These are phyloP conservation scores for Salicornia ramosissima DNA, from an alignment of 148 eudicot species.

Conservation along the genomic window DNA sequence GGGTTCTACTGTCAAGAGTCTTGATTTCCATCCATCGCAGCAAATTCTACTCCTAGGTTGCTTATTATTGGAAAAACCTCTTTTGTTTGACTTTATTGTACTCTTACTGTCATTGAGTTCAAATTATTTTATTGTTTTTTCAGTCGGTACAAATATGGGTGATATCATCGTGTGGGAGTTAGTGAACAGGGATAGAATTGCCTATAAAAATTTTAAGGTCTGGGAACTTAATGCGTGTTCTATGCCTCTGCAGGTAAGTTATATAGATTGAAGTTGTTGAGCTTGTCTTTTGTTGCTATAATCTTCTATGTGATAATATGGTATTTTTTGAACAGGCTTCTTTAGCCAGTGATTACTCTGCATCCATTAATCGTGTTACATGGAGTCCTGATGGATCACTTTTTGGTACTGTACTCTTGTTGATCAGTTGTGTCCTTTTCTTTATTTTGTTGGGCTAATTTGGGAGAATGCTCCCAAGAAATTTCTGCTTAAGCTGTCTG, in stretches of 20 bases:
- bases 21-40: constrained; percentile 89
- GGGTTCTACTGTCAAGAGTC: constrained; percentile 84
- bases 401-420: constrained; percentile 41
- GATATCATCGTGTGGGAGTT: constrained; percentile 88
- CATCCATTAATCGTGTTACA: constrained; percentile 64
- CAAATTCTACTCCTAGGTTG: constrained; percentile 80
- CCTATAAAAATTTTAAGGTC: constrained; percentile 68
- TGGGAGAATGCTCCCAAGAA: neutral
- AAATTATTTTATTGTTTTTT: constrained; percentile 20
- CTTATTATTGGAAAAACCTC: constrained; percentile 15
- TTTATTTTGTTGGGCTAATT: neutral
- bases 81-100: neutral
- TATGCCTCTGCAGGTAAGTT: constrained; percentile 61
- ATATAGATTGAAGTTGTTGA: constrained; percentile 9
- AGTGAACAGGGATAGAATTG: constrained; percentile 64
- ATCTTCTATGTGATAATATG: constrained; percentile 6
- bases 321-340: constrained; percentile 37
- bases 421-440: constrained; percentile 11
- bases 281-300: neutral
- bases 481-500: neutral
- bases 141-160: constrained; percentile 84
- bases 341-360: constrained; percentile 54
- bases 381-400: constrained; percentile 84
- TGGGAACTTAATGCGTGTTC: constrained; percentile 67
- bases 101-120: constrained; percentile 6